A percentile compares a stretch with the other conserved stretches of the same genome.
phyloP scores from a whole-genome alignment of 805 yeast genomes.

The Saturnispora ahearnii region DNA sequence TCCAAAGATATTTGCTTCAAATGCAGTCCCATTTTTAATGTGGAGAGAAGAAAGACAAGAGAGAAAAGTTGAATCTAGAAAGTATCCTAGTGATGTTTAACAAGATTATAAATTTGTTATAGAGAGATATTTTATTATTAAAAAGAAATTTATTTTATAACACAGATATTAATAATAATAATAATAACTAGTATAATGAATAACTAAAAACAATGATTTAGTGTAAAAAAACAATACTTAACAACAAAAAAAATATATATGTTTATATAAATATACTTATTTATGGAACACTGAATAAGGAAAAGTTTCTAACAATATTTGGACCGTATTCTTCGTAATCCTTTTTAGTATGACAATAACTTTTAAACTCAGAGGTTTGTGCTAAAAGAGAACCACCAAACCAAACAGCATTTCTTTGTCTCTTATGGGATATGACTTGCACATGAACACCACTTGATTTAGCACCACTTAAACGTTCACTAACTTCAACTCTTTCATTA shows the following conservation, averaged over 20 bases:
- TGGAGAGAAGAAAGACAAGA: slow-evolving; percentile 34
- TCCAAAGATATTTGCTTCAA: slow-evolving; percentile 48
- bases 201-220: not conserved
- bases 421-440: slow-evolving; percentile 92
- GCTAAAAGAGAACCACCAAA: slow-evolving; percentile 97
- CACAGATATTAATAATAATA: not conserved
- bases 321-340: slow-evolving; percentile 99
- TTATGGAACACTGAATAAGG: slow-evolving; percentile 83
- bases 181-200: not conserved
- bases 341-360: slow-evolving; percentile 93
- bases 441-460: slow-evolving; percentile 93
- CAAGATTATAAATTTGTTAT: too few species aligned
- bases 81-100: not conserved
- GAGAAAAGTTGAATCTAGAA: slow-evolving; percentile 16
- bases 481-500: slow-evolving; percentile 74
- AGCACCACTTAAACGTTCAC: slow-evolving; percentile 67
- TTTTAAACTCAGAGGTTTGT: slow-evolving; percentile 92
- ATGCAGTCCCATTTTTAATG: slow-evolving; percentile 50
- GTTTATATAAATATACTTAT: not conserved
- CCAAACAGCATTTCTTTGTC: slow-evolving; percentile 99
- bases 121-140: too few species aligned
- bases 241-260: not conserved
- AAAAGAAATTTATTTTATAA: too few species aligned
- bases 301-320: slow-evolving; percentile 92
- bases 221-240: not conserved